Evolutionary conservation across 345 rosid genomes (phyloP), one percentile per base, ranked within the genome.

Genomic region (Dipteronia sinensis): DNA sequence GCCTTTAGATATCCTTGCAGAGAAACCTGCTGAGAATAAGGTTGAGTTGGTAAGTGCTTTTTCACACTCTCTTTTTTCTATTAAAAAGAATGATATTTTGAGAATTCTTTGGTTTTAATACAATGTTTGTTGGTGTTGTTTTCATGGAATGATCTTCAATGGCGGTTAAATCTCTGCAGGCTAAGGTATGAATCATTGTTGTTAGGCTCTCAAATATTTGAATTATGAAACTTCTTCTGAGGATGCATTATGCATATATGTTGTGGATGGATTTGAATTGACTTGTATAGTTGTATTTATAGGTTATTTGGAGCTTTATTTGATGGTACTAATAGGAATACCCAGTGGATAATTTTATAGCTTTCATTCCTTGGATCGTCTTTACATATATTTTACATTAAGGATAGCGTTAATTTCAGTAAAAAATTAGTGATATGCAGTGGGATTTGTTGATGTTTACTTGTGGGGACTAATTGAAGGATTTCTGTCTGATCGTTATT

Each of bases 1-100:
- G 79, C 97, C 99, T 65, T 84, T 94, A 9, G 98, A 97, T 77
- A 73, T 97, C 74, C 98, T 92, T 63, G 97, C 98, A 0, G 98
- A 93, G 46, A 89, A 86, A 85, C 87, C 90, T 76, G 92, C 93
- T 19, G 94, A 85, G 80, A 84, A 93, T 76, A 85, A 82, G 76
- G 58, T 94, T 70, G 94, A 86, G 40, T 78, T 83, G 96, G 98
- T 91, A 85, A 72, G 88, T 84, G 78, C 53, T 12, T 62, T 10
- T 40, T 59, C 65, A 22, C 7, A 31, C 59, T 25, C 7, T 40
- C 59, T 61, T 27, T 7, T 29, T 15, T 29, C 29, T 1, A 31
- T 19, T 10, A 49, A 2, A 10, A 51, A 44, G 15, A 17, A 67
- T 56, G 22, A 51, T 40, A 11, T 42, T 23, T 47, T 38, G 16